Evolutionary conservation across 805 yeast species (phyloP), one percentile per base, ranked within the genome.

Genomic region (Suhomyces emberorum): DNA sequence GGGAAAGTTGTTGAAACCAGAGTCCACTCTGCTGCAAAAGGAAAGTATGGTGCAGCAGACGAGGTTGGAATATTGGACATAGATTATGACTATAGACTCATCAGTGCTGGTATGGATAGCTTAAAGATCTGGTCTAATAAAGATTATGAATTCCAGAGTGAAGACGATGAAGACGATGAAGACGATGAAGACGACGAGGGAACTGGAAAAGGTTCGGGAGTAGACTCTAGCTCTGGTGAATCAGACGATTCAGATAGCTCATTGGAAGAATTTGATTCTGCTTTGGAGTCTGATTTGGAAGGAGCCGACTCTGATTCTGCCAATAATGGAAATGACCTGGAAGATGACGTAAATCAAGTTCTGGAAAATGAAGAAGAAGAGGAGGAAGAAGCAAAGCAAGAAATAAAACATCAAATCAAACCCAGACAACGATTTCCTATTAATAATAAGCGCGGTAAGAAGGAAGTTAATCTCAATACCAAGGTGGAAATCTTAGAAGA

Each of bases 91-190:
- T 93, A 88, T 52, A 73, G 96, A 41, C 63, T 88, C 36, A 77
- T 85, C 3, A 79, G 85, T 55, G 88, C 83, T 4, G 93, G 96
- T 15, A 83, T 89, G 88, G 91, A 85, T 31, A 69, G 72, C 18
- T 64, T 91, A 39, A 83, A 81, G 48, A 66, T 91, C 4, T 91
- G 98, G 98, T 67, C 74, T 8, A 63, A 59, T 19, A 48, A 40
- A n/a, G 53, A 59, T 10, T 52, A 54, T 8, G 49, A 40, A 4
- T 47, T 41, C 15, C 41, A 29, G 17, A 42, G 44, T 16, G 44
- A 38, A 5, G 15, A 45, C 48, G 39, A 53, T 49, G 30, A 46
- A 51, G 30, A 42, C 55, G 44, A 24, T 48, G 48, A 32, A 41
- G 42, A 32, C 21, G 43, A 50, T 19, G 57, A 55, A 28, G 58